Percentiles rank a stretch among this genome's conserved stretches.
Conservation (phyloP, 495 filamentous ascomycete genomes). For the Cryomyces antarcticus region DNA sequence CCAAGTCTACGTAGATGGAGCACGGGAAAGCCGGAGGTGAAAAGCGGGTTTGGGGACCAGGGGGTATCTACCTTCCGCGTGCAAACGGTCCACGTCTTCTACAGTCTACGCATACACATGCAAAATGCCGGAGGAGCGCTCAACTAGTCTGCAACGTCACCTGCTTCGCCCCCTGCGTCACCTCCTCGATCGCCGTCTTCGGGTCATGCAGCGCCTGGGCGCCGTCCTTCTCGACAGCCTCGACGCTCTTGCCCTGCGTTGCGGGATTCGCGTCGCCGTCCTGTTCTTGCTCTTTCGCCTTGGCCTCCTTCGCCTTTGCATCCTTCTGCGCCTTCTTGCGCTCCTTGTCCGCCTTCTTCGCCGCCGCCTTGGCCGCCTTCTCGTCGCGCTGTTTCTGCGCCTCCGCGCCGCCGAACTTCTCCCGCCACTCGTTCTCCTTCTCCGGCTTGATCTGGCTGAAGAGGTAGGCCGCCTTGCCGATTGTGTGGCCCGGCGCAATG, state of each 20-base stretch:
- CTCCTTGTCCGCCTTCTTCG: constrained; percentile 32
- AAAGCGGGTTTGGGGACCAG: too few relatives aligned
- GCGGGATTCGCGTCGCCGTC: not conserved
- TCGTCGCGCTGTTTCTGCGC: constrained; percentile 39
- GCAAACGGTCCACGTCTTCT: too few relatives aligned
- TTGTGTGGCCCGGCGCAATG: constrained; percentile 51
- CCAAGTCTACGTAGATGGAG: too few relatives aligned
- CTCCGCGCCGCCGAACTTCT: constrained; percentile 57
- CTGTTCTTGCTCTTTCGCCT: constrained; percentile 11
- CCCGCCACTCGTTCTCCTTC: constrained; percentile 65
- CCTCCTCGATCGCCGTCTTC: constrained; percentile 15
- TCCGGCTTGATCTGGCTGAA: constrained; percentile 62
- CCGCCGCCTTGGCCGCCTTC: constrained; percentile 25
- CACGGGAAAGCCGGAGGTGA: too few relatives aligned
- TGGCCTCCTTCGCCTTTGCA: constrained; percentile 3
- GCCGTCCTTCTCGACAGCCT: constrained; percentile 12
- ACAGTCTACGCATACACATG: too few relatives aligned
- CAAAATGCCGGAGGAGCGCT: not conserved
- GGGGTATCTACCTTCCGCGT: too few relatives aligned
- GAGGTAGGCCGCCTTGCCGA: constrained; percentile 60
- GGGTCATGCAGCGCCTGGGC: not conserved
- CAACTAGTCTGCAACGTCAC: constrained; percentile 16
- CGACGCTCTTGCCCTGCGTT: constrained; percentile 4
- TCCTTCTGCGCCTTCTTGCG: constrained; percentile 36
- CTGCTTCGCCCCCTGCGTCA: constrained; percentile 22